Conservation (phyloP, 106 monocot genomes). For the Alisma plantagoaquatica region DNA sequence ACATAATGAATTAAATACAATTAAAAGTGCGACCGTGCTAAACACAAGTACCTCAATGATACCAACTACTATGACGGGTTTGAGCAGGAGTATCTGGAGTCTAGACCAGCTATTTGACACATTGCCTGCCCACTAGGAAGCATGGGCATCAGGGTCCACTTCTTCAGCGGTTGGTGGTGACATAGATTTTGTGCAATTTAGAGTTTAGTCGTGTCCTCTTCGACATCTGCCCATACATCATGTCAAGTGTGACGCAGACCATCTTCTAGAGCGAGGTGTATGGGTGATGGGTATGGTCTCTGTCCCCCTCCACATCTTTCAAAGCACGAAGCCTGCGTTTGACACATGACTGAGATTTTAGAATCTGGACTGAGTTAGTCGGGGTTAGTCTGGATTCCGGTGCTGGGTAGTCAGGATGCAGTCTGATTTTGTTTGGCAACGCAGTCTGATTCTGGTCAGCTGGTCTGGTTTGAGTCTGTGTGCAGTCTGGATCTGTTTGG, state of each 20-base stretch:
- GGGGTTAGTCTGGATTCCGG: too few relatives aligned
- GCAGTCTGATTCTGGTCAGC: too few relatives aligned
- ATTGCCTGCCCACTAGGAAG: constrained; percentile 78
- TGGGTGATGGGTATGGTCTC: constrained; percentile 38
- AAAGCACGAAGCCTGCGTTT: constrained; percentile 83
- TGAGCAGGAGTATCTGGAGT: constrained; percentile 75
- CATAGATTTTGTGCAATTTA: constrained; percentile 81
- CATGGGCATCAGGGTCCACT: constrained; percentile 88
- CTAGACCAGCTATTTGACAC: constrained; percentile 91
- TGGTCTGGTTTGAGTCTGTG: too few relatives aligned
- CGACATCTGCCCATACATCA: constrained; percentile 93
- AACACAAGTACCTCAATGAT: constrained; percentile 76
- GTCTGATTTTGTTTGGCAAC: too few relatives aligned
- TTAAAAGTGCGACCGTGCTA: too few relatives aligned
- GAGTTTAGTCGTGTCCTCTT: constrained; percentile 95
- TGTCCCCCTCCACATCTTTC: constrained; percentile 88
- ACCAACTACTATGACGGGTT: constrained; percentile 81
- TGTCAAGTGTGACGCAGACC: constrained; percentile 61
- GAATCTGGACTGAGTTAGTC: too few relatives aligned
- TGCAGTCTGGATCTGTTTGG: too few relatives aligned
- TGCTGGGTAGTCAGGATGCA: too few relatives aligned
- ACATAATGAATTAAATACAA: too few relatives aligned
- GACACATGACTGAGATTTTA: too few relatives aligned
- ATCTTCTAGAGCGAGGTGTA: constrained; percentile 82
- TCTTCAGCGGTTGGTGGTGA: constrained; percentile 72